phyloP scores from a whole-genome alignment of 208 protist genomes.

The Ichthyophonus hoferi region DNA sequence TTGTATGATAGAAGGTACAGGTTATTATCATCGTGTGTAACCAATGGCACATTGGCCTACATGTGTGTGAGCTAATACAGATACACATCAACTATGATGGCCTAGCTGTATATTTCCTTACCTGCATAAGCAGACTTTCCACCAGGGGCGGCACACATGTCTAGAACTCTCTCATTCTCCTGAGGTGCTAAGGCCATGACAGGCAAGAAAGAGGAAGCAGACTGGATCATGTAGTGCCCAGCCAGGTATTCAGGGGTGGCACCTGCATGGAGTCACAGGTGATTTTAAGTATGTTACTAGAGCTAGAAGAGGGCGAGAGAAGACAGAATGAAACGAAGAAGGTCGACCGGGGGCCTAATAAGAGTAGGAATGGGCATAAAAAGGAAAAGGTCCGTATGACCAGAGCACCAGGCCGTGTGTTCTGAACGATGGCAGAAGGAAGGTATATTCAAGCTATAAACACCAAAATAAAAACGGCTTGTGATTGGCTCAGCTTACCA shows the following conservation, averaged over 20 bases:
- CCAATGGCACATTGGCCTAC: no score
- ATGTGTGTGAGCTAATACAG: slow-evolving; percentile 39
- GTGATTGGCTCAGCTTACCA: slow-evolving; percentile 70
- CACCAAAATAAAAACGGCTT: neutral
- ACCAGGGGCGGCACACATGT: slow-evolving; percentile 96
- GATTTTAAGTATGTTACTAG: slow-evolving; percentile 11
- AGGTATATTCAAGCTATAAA: no score
- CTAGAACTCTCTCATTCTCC: slow-evolving; percentile 85
- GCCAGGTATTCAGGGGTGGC: slow-evolving; percentile 97
- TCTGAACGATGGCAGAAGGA: no score
- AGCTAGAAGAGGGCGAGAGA: slow-evolving; percentile 45
- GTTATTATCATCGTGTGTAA: no score
- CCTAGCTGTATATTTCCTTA: neutral
- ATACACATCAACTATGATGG: neutral
- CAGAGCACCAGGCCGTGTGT: no score
- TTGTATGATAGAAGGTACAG: no score
- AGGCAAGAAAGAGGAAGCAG: slow-evolving; percentile 93
- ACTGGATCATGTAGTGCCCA: slow-evolving; percentile 98
- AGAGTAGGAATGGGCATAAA: no score
- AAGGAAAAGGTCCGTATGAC: no score
- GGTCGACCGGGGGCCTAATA: no score
- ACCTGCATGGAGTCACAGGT: slow-evolving; percentile 50
- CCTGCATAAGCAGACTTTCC: slow-evolving; percentile 97
- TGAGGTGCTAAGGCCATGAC: slow-evolving; percentile 92
- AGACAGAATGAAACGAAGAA: slow-evolving; percentile 17